Base-by-base conservation (phyloP, 176 grass and related monocot species). In the Zoysia japonica region DNA sequence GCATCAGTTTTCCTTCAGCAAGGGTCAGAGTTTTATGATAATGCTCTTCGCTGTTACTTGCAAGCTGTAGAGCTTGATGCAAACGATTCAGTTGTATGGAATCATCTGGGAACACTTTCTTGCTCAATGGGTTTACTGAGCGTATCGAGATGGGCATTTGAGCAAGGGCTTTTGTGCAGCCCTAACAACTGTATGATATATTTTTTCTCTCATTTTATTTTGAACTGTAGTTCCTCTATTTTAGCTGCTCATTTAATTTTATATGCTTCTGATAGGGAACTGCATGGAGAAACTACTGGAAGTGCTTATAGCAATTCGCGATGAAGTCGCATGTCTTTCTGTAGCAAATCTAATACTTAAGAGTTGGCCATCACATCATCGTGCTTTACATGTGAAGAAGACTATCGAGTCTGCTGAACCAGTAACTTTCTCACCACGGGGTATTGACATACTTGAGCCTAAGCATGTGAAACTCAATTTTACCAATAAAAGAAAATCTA, bases 241-340 rank as follows among this genome's bases (percentile, higher is more conserved):
- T 80, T 70, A 65, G 51, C n/a, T 67, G 60, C 44, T 74, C 55
- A 69, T 80, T 47, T 67, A 50, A 2, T 54, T 88, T 75, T 65
- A 41, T 66, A 37, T 78, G 62, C 47, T 45, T 46, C 73, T 14
- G 51, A 14, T 73, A 94, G 95, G 95, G 92, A 97, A 94, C 73
- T 97, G 95, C 69, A 94, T 97, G 95, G 92, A 94, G 83, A 97
- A 97, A 86, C 84, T 97, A 35, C 68, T 97, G 78, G 95, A 97
- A 79, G 89, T 97, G 57, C 90, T 97, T 69, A 92, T 97, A 80
- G 85, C 89, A n/a, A 97, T 94, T 51, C 75, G 89, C 82, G 95
- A 97, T 64, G 95, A 97, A 87, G 87, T 92, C 17, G 71, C 89
- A 50, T 97, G 95, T 56, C 87, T 94, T 84, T 86, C 84, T 88